Base-by-base conservation (phyloP, 768 basidiomycete genomes). In the Trametes cubensis region DNA sequence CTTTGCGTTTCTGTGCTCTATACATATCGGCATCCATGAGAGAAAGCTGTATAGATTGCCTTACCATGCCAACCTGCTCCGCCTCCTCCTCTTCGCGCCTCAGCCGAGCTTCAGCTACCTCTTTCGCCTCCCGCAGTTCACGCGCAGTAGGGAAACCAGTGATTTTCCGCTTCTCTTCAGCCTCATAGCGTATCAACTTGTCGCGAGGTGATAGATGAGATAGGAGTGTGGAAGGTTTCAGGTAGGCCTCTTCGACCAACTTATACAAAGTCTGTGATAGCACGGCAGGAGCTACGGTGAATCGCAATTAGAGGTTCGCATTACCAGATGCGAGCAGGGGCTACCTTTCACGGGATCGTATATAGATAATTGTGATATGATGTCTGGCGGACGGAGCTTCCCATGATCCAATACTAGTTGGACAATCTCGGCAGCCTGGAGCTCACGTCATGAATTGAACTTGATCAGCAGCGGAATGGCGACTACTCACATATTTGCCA, bases 201-300 rank as follows among this genome's bases (percentile, higher is more conserved):
- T 95, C 93, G 30, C 84, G 80, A 10, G 91, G 91, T 23, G 92
- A 94, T 42, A 86, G 72, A 66, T 95, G 93, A 0, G 89, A 90
- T 20, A 90, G 78, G 38, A 85, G 69, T 1, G 91, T 92, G 18
- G 92, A 89, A 21, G 92, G 87, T 68, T 89, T 91, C 50, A 95
- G 76, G 74, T 93, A 94, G n/a, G 79, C 78, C 42, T 76, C 78
- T 2, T 84, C 79, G n/a, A 95, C 86, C 20, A 95, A 84, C 63
- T 85, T 86, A 67, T 86, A 82, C 55, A 94, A 72, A 2, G 82
- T 79, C 69, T 88, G 86, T 2, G 79, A 73, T 69, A 91, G 87
- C 28, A 83, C 54, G 49, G 74, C 68, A 45, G 75, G 69, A 47
- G 73, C 81, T 72, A 67, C 14, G 14, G 15, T 62, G 46, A 59